Conservation (phyloP, 2,329 filamentous ascomycete genomes). For the Volutella citrinella region DNA sequence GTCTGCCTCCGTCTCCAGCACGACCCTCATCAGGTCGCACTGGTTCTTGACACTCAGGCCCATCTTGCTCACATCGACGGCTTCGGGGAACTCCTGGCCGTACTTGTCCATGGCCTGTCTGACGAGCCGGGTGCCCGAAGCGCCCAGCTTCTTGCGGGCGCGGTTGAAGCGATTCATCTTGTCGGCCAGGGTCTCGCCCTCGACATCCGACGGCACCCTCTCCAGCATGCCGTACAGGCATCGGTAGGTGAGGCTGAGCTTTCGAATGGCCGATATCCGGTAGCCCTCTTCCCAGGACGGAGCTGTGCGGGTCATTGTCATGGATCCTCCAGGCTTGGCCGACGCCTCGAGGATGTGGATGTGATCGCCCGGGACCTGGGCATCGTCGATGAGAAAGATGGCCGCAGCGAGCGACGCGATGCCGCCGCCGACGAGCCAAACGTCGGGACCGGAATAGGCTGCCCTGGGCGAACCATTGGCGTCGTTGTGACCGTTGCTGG, state of each 20-base stretch:
- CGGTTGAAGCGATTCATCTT: constrained; percentile 22
- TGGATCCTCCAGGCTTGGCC: constrained; percentile 20
- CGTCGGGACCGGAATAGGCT: constrained; percentile 11
- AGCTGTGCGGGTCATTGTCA: constrained; percentile 17
- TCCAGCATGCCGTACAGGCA: constrained; percentile 25
- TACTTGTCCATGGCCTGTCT: constrained; percentile 16
- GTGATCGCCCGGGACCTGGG: constrained; percentile 19
- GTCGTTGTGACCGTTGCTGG: constrained; percentile 13
- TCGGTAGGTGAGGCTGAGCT: constrained; percentile 24
- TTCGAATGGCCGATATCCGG: constrained; percentile 23
- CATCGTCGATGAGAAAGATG: constrained; percentile 23
- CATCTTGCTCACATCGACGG: constrained; percentile 24
- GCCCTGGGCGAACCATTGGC: constrained; percentile 11
- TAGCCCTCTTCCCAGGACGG: constrained; percentile 24
- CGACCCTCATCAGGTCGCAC: constrained; percentile 25
- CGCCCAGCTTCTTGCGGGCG: constrained; percentile 19
- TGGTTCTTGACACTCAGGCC: constrained; percentile 27
- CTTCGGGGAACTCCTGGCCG: constrained; percentile 18
- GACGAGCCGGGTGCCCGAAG: constrained; percentile 22
- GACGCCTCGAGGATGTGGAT: constrained; percentile 26
- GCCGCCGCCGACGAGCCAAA: constrained; percentile 26
- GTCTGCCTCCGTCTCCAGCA: constrained; percentile 24
- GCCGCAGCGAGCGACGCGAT: constrained; percentile 24
- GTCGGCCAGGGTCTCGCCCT: constrained; percentile 20
- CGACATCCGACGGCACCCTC: constrained; percentile 19